Evolutionary conservation across 177 flowering plant genomes (phyloP).

Genomic region (Vitis hybrid): DNA sequence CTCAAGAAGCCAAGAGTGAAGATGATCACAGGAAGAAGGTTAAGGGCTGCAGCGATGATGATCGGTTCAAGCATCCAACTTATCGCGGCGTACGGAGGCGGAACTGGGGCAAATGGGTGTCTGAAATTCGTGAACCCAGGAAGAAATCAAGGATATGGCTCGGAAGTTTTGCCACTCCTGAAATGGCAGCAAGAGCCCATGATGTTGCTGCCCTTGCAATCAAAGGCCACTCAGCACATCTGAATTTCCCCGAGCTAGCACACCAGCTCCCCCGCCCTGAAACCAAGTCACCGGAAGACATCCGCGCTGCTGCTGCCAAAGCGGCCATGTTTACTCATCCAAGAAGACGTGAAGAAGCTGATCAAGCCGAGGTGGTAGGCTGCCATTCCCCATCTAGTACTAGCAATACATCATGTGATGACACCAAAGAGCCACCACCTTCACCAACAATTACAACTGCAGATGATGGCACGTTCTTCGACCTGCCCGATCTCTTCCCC

Average conservation of each 20-base stretch:
- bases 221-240: slow-evolving; percentile 27
- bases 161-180: slow-evolving; percentile 30
- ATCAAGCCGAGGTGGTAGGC: background rate
- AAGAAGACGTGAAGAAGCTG: background rate
- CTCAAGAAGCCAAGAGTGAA: background rate
- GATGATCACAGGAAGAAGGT: background rate
- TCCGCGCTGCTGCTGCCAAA: slow-evolving; percentile 29
- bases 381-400: slow-evolving; percentile 7
- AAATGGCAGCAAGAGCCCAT: slow-evolving; percentile 44
- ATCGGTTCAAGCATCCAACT: slow-evolving; percentile 10
- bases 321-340: slow-evolving; percentile 21
- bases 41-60: background rate
- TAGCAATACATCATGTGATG: background rate
- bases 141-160: slow-evolving; percentile 42
- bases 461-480: slow-evolving; percentile 20
- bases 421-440: slow-evolving; percentile 3
- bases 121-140: slow-evolving; percentile 32
- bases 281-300: slow-evolving; percentile 22
- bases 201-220: slow-evolving; percentile 33
- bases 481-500: slow-evolving; percentile 25
- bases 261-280: slow-evolving; percentile 30
- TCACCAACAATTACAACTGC: background rate
- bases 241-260: slow-evolving; percentile 35
- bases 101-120: slow-evolving; percentile 42
- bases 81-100: slow-evolving; percentile 35